Evolutionary conservation across 441 rosid genomes (phyloP).

Genomic region (Isatis lusitanica): DNA sequence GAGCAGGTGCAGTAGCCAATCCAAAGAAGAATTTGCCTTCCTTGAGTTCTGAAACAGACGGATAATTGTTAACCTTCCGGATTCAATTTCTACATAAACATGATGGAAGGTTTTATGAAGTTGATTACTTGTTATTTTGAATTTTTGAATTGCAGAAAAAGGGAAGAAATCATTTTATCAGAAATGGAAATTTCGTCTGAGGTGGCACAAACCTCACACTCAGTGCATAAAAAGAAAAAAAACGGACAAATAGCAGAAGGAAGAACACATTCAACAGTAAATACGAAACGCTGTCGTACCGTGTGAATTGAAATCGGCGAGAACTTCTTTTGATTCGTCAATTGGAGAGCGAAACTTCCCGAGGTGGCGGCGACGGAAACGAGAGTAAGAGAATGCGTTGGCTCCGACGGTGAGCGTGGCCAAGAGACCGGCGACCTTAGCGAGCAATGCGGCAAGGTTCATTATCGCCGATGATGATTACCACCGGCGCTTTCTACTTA

Average conservation of each 20-base stretch:
- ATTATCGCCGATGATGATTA: constrained; percentile 31
- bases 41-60: constrained; percentile 32
- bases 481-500: not conserved
- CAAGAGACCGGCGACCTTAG: constrained; percentile 68
- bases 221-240: not conserved
- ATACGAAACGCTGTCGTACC: constrained; percentile 34
- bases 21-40: constrained; percentile 76
- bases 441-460: constrained; percentile 51
- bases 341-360: constrained; percentile 63
- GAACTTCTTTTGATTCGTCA: constrained; percentile 67
- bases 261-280: not conserved
- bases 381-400: constrained; percentile 70
- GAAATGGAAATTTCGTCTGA: not conserved
- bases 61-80: not conserved
- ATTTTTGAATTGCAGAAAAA: not conserved
- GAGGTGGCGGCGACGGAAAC: constrained; percentile 62
- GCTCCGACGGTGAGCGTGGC: constrained; percentile 71
- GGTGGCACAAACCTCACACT: not conserved
- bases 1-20: constrained; percentile 96
- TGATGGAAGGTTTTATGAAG: not conserved
- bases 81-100: not conserved
- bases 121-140: not conserved
- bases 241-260: too few species aligned
- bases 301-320: constrained; percentile 65
- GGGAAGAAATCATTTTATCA: not conserved